Conservation (phyloP, 2,329 filamentous ascomycete genomes). For the Calycina herbarum region DNA sequence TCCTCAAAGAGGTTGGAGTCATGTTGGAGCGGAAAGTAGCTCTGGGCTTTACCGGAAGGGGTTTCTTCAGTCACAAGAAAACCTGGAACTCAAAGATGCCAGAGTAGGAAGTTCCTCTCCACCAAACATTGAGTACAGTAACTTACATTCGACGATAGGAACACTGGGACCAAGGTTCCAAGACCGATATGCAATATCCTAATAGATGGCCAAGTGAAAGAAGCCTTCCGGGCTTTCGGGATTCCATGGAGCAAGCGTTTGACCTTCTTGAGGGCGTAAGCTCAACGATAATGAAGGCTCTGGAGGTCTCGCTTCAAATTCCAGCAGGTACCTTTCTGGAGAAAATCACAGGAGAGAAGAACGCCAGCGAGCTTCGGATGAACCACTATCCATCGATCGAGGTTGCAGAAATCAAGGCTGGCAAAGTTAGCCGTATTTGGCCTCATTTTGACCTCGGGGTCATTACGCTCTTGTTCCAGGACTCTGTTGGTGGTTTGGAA, state of each 20-base stretch:
- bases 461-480: conserved; percentile 48
- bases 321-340: conserved; percentile 12
- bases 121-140: neutral
- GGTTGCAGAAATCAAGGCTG: conserved; percentile 31
- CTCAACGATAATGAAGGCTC: conserved; percentile 12
- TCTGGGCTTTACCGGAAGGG: neutral
- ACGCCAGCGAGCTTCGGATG: conserved; percentile 38
- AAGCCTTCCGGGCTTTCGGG: conserved; percentile 45
- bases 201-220: conserved; percentile 49
- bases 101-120: neutral
- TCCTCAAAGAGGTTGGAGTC: conserved; percentile 16
- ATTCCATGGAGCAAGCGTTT: conserved; percentile 48
- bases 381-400: conserved; percentile 43
- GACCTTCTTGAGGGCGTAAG: conserved; percentile 22
- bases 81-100: neutral
- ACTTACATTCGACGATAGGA: conserved; percentile 12
- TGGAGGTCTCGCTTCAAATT: conserved; percentile 13
- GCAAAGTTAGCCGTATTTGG: conserved; percentile 21
- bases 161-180: conserved; percentile 16
- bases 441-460: conserved; percentile 46
- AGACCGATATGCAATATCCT: conserved; percentile 25
- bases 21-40: conserved; percentile 4
- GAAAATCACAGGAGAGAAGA: conserved; percentile 9
- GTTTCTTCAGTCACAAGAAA: neutral
- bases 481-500: conserved; percentile 46